Conservation (phyloP, 2,329 filamentous ascomycete genomes). For the Corinectria fuckeliana region DNA sequence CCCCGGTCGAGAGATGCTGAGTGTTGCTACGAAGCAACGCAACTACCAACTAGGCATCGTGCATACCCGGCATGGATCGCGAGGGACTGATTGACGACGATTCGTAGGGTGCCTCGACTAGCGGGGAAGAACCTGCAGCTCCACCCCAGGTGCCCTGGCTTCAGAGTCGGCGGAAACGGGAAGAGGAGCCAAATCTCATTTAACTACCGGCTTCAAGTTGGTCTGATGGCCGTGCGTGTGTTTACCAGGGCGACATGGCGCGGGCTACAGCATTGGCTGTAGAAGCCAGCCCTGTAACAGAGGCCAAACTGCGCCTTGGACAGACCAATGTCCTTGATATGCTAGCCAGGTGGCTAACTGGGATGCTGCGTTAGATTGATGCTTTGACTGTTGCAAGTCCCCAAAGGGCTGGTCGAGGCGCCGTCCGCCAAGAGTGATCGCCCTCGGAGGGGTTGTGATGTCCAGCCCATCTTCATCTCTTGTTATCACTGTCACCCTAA, state of each 20-base stretch:
- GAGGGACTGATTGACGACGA: neutral
- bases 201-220: neutral
- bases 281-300: neutral
- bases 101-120: neutral
- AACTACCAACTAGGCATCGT: neutral
- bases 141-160: constrained; percentile 2
- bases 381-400: neutral
- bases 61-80: constrained; percentile 4
- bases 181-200: neutral
- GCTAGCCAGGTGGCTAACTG: neutral
- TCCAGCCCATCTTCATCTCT: neutral
- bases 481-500: neutral
- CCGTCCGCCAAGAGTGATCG: constrained; percentile 11
- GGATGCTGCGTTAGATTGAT: neutral
- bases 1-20: constrained; percentile 2
- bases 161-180: neutral
- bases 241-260: neutral
- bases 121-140: neutral
- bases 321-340: constrained; percentile 4
- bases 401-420: constrained; percentile 6
- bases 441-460: neutral
- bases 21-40: constrained; percentile 5
- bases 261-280: neutral
- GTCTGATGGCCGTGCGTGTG: neutral
- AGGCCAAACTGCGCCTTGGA: constrained; percentile 1